phyloP scores from a whole-genome alignment of 257 asterid genomes.

The Solanum virginianum region DNA sequence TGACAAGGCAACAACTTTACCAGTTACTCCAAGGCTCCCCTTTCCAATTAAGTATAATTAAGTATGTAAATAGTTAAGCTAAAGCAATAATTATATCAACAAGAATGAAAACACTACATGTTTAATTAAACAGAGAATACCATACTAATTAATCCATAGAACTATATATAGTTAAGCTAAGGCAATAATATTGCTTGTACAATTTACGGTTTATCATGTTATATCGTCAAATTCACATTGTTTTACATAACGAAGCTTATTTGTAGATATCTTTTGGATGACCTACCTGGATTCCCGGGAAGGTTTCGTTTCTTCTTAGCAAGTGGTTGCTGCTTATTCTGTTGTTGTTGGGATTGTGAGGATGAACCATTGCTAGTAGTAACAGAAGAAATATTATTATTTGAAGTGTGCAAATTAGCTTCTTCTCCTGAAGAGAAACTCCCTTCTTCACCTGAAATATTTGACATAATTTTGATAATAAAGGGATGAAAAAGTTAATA shows the following conservation, averaged over 20 bases:
- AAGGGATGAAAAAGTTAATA: neutral
- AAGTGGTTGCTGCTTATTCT: conserved; percentile 2
- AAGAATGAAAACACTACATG: neutral
- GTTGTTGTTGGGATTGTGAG: conserved; percentile 18
- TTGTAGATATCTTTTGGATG: neutral
- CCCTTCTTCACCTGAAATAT: conserved; percentile 36
- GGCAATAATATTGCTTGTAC: neutral
- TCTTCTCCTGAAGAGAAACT: conserved; percentile 38
- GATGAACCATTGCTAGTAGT: conserved; percentile 17
- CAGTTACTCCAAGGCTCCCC: too few species aligned
- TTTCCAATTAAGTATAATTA: neutral
- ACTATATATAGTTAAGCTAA: neutral
- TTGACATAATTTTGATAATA: neutral
- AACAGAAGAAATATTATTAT: neutral
- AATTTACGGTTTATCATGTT: neutral
- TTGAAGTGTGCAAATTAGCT: neutral
- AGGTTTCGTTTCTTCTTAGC: conserved; percentile 31
- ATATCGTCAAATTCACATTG: neutral
- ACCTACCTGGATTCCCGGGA: conserved; percentile 36
- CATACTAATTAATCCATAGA: neutral
- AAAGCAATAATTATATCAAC: neutral
- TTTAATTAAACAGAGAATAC: neutral
- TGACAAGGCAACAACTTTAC: too few species aligned
- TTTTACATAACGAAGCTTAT: too few species aligned
- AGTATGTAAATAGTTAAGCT: neutral